Evolutionary conservation across 1,284 basidiomycete species (phyloP), one percentile per base, ranked within the genome.

Genomic region (Xerocomus amazonicus): DNA sequence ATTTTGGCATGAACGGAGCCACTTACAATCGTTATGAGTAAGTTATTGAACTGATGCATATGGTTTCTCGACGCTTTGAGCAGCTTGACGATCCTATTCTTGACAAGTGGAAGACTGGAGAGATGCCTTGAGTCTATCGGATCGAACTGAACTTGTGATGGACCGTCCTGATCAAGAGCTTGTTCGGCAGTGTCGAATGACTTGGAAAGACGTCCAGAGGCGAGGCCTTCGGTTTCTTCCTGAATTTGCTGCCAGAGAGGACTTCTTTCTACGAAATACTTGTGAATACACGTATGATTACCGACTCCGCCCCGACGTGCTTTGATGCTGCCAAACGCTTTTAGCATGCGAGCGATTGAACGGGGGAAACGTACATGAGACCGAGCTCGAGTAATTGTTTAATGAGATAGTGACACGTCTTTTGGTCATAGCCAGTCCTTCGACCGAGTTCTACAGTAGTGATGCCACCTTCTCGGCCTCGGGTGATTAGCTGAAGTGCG

Each of bases 391-490:
- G 73, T 8, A 92, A 73, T 56, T 89, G 83, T 57, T 83, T 81
- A 51, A 91, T 80, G 52, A 91, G 78, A 69, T 92, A 93, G 63
- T 91, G 92, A 57, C 90, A 89, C 1, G 90, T 88, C 68, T 93
- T 94, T 61, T 91, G 89, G 62, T 94, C 92, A 60, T 93, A 92
- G 40, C 81, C 81, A n/a, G 90, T 85, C 57, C 79, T 75, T 56
- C 81, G 79, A 34, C 90, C 89, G 10, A 96, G 74, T 35, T 88
- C 80, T 10, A 91, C 79, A 40, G 89, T 85, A 13, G 88, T 87
- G 4, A 90, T 76, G 8, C 92, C 92, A 14, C 76, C 70, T 53
- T 89, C 85, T 51, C 92, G 74, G 3, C 86, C 87, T 42, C 89
- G 80, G 32, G 88, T 87, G 57, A 96, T 83, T 44, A 92, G 74